Evolutionary conservation across 2,329 filamentous ascomycete genomes (phyloP).

Genomic region (Basipetospora chlamydospora): DNA sequence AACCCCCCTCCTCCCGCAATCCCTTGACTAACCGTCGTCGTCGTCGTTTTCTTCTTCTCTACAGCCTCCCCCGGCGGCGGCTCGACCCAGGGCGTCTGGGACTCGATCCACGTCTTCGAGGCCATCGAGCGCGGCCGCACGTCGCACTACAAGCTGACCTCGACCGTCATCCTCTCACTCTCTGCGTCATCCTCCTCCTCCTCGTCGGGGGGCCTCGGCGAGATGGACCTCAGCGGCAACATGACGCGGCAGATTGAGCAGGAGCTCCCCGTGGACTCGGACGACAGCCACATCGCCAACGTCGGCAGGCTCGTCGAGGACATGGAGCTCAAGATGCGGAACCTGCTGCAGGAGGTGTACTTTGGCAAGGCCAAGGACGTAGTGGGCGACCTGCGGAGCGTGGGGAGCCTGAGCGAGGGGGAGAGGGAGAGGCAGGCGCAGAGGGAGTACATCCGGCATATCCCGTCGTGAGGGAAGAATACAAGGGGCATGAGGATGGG

Average conservation of each 20-base stretch:
- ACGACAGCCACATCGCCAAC: conserved; percentile 89
- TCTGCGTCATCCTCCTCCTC: conserved; percentile 36
- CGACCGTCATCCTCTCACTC: conserved; percentile 85
- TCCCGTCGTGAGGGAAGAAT: conserved; percentile 15
- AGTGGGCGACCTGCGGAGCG: conserved; percentile 83
- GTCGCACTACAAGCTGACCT: conserved; percentile 95
- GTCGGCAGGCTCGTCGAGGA: conserved; percentile 91
- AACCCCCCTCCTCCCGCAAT: background rate
- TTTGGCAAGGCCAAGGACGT: conserved; percentile 99
- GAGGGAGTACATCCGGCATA: conserved; percentile 67
- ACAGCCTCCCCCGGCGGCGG: conserved; percentile 51
- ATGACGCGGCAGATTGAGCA: conserved; percentile 95
- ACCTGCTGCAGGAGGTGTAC: conserved; percentile 95
- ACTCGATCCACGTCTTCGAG: conserved; percentile 98
- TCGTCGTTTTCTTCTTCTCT: too few species aligned
- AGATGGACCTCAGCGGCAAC: conserved; percentile 88
- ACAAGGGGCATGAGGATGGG: background rate
- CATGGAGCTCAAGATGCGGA: conserved; percentile 99
- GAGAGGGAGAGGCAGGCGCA: conserved; percentile 75
- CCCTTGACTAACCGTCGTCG: too few species aligned
- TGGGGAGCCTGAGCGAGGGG: conserved; percentile 69
- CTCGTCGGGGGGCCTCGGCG: conserved; percentile 43
- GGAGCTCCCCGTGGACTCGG: conserved; percentile 76
- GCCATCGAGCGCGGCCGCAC: conserved; percentile 82
- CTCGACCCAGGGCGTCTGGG: conserved; percentile 72